Evolutionary conservation across 805 yeast genomes (phyloP).

Genomic region (Sugiyamaella valdiviana): DNA sequence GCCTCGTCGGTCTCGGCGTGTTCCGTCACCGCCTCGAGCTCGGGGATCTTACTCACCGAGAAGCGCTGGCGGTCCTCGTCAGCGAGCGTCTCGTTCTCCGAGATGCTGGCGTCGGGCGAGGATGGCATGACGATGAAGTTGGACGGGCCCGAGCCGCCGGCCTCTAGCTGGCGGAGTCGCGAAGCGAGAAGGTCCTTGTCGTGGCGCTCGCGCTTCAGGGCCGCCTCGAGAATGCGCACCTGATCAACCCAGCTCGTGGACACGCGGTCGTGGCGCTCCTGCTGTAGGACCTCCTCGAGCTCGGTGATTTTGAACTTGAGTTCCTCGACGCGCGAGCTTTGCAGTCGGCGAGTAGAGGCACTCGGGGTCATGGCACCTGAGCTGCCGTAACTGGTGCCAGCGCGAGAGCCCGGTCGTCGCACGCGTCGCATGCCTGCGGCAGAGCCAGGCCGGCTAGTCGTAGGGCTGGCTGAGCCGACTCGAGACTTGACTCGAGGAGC

Average conservation of each 20-base stretch:
- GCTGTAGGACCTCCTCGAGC: conserved; percentile 25
- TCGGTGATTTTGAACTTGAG: conserved; percentile 25
- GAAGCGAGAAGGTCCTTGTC: conserved; percentile 13
- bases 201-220: conserved; percentile 16
- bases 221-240: conserved; percentile 18
- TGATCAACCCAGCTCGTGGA: conserved; percentile 19
- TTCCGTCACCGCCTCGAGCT: conserved; percentile 7
- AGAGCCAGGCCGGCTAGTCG: conserved; percentile 14
- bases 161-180: background rate
- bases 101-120: conserved; percentile 5
- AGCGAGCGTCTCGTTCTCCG: conserved; percentile 7
- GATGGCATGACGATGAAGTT: background rate
- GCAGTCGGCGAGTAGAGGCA: conserved; percentile 7
- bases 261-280: conserved; percentile 20
- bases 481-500: background rate
- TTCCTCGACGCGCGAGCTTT: conserved; percentile 22
- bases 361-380: conserved; percentile 9
- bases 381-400: too few relatives aligned
- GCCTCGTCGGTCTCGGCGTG: conserved; percentile 4
- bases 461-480: background rate
- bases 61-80: conserved; percentile 11
- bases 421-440: conserved; percentile 7
- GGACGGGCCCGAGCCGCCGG: background rate
- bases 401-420: conserved; percentile 18
- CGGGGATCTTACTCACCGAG: conserved; percentile 15